Percentiles rank a stretch among this genome's conserved stretches.
phyloP scores from a whole-genome alignment of 805 yeast genomes.

The Yarrowia alimentaria region DNA sequence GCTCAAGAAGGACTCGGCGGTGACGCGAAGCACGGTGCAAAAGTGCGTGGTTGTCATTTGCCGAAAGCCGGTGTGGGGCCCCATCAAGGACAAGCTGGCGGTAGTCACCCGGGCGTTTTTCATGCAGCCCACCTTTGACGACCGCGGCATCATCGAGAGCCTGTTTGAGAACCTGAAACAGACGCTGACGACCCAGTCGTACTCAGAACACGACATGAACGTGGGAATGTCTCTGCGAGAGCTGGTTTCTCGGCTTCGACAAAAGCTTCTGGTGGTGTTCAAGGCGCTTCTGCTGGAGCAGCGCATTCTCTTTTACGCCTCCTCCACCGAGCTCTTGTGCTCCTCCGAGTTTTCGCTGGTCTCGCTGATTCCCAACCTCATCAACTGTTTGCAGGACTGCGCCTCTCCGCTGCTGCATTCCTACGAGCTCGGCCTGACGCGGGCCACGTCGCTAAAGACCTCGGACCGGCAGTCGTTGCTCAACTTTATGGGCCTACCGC shows the following conservation, averaged over 20 bases:
- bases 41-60: slow-evolving; percentile 87
- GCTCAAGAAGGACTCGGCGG: slow-evolving; percentile 54
- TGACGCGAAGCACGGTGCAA: slow-evolving; percentile 85
- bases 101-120: slow-evolving; percentile 86
- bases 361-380: slow-evolving; percentile 76
- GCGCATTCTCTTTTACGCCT: slow-evolving; percentile 71
- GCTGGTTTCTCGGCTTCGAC: slow-evolving; percentile 56
- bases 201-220: slow-evolving; percentile 52
- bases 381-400: slow-evolving; percentile 67
- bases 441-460: slow-evolving; percentile 68
- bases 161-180: slow-evolving; percentile 60
- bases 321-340: slow-evolving; percentile 75
- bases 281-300: slow-evolving; percentile 78
- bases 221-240: slow-evolving; percentile 73
- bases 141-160: slow-evolving; percentile 63
- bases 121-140: slow-evolving; percentile 72
- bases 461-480: slow-evolving; percentile 76
- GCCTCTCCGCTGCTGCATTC: slow-evolving; percentile 73
- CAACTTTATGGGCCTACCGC: slow-evolving; percentile 80
- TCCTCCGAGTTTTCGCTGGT: slow-evolving; percentile 79
- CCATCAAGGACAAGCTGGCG: slow-evolving; percentile 83
- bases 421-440: slow-evolving; percentile 50
- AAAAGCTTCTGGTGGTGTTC: slow-evolving; percentile 61
- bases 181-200: slow-evolving; percentile 31
- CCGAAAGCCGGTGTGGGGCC: slow-evolving; percentile 78